Percentiles rank a stretch among this genome's conserved stretches.
Evolutionary conservation across 1,284 basidiomycete genomes (phyloP).

Genomic region (Bjerkandera adusta): DNA sequence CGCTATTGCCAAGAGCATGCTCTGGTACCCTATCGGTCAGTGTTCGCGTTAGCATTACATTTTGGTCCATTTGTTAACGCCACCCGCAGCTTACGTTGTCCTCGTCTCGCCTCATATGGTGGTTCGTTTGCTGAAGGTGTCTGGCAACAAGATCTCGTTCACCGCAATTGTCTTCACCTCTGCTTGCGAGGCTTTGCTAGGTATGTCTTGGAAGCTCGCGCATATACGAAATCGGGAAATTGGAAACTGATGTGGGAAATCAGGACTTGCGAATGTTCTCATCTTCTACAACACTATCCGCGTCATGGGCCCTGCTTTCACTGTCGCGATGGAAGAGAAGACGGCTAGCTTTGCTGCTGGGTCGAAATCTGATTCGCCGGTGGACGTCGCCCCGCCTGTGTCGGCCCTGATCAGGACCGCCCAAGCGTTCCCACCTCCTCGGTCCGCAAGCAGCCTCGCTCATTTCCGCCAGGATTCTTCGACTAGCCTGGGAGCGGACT

Average conservation of each 20-base stretch:
- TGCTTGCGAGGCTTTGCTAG: conserved; percentile 51
- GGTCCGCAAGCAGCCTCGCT: conserved; percentile 2
- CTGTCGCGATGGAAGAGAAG: conserved; percentile 12
- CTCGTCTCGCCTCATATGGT: conserved; percentile 61
- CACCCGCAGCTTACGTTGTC: conserved; percentile 52
- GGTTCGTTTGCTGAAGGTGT: conserved; percentile 45
- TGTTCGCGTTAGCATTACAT: not conserved
- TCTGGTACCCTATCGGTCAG: conserved; percentile 48
- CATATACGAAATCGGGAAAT: not conserved
- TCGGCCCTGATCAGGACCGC: conserved; percentile 18
- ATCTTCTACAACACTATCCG: conserved; percentile 69
- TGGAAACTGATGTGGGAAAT: too few relatives aligned
- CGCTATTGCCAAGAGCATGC: conserved; percentile 58
- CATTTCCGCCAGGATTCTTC: conserved; percentile 3
- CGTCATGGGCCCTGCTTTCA: conserved; percentile 55
- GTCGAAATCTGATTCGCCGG: conserved; percentile 28
- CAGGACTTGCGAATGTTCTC: conserved; percentile 61
- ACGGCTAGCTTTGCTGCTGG: conserved; percentile 30
- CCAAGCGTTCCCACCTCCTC: conserved; percentile 20
- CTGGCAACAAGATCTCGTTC: conserved; percentile 45
- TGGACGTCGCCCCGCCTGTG: conserved; percentile 20
- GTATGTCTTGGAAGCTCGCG: conserved; percentile 35
- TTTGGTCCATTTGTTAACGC: not conserved
- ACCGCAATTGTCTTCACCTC: conserved; percentile 47
- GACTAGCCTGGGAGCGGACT: conserved; percentile 12